A percentile compares a stretch with the other conserved stretches of the same genome.
Conservation (phyloP, 2,329 filamentous ascomycete genomes). For the Aspergillus hortae region DNA sequence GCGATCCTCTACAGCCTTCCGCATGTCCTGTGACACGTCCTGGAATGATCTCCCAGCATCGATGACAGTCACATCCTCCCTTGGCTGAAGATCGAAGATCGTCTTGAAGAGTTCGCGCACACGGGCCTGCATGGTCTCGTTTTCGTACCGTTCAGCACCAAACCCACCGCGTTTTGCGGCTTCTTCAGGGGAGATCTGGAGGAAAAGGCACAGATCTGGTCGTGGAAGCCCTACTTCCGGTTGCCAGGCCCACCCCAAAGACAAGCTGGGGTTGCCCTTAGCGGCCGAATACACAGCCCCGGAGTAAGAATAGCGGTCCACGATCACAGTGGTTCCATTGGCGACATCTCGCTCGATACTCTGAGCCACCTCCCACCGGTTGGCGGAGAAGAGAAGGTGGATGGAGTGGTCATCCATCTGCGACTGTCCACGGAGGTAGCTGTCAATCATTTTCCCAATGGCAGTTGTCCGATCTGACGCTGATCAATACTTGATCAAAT, state of each 20-base stretch:
- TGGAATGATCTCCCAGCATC: constrained; percentile 53
- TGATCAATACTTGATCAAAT: constrained; percentile 7
- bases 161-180: constrained; percentile 78
- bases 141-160: constrained; percentile 86
- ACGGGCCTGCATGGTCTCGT: constrained; percentile 71
- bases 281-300: constrained; percentile 91
- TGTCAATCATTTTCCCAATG: constrained; percentile 83
- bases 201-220: constrained; percentile 82
- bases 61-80: constrained; percentile 51
- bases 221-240: constrained; percentile 83
- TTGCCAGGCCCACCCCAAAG: constrained; percentile 74
- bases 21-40: constrained; percentile 47
- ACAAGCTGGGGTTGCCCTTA: constrained; percentile 68
- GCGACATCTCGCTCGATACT: constrained; percentile 50
- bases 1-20: constrained; percentile 23
- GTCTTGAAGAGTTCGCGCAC: constrained; percentile 71
- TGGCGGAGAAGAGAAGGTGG: constrained; percentile 85
- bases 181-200: constrained; percentile 72
- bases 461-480: constrained; percentile 70
- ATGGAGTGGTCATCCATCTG: constrained; percentile 84
- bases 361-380: constrained; percentile 71
- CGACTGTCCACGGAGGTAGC: constrained; percentile 68
- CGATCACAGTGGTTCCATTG: constrained; percentile 70
- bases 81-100: constrained; percentile 47
- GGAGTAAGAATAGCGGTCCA: constrained; percentile 93